Evolutionary conservation across 169 alveolate species (phyloP).

Genomic region (Cryptosporidium xiaoi): DNA sequence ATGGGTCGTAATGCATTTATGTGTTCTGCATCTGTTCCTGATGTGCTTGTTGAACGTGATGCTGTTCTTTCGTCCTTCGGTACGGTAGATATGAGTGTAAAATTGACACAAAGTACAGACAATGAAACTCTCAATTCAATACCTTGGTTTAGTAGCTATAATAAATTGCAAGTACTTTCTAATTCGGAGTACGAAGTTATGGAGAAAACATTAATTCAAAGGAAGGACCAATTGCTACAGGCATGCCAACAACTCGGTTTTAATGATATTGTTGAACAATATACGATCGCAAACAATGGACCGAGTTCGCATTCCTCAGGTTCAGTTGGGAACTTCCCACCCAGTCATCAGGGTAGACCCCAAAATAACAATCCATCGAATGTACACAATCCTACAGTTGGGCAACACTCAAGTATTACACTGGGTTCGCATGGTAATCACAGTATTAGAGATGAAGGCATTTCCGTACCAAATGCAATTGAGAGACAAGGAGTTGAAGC

Average conservation of each 20-base stretch:
- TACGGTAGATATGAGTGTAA: constrained; percentile 71
- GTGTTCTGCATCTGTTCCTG: constrained; percentile 75
- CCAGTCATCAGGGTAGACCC: constrained; percentile 35
- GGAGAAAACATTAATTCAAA: constrained; percentile 70
- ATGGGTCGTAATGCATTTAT: constrained; percentile 75
- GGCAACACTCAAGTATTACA: constrained; percentile 43
- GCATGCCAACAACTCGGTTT: constrained; percentile 72
- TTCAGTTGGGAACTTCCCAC: constrained; percentile 34
- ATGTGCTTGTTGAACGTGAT: constrained; percentile 72
- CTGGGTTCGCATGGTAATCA: constrained; percentile 25
- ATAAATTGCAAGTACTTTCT: constrained; percentile 57
- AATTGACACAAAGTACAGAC: constrained; percentile 33
- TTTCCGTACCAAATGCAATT: constrained; percentile 66
- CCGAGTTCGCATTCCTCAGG: constrained; percentile 41
- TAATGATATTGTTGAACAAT: constrained; percentile 68
- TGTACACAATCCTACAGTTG: not conserved
- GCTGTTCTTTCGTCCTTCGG: constrained; percentile 74
- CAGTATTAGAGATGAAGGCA: constrained; percentile 38
- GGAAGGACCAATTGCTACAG: constrained; percentile 67
- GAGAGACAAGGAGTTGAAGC: constrained; percentile 50
- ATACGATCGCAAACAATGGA: constrained; percentile 55
- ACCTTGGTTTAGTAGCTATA: constrained; percentile 71
- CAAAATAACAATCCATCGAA: constrained; percentile 5
- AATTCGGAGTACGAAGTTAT: constrained; percentile 63
- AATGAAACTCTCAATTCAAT: constrained; percentile 26